Base-by-base conservation (phyloP, 352 stramenopile species). In the Thalassiosira mediterranea region DNA sequence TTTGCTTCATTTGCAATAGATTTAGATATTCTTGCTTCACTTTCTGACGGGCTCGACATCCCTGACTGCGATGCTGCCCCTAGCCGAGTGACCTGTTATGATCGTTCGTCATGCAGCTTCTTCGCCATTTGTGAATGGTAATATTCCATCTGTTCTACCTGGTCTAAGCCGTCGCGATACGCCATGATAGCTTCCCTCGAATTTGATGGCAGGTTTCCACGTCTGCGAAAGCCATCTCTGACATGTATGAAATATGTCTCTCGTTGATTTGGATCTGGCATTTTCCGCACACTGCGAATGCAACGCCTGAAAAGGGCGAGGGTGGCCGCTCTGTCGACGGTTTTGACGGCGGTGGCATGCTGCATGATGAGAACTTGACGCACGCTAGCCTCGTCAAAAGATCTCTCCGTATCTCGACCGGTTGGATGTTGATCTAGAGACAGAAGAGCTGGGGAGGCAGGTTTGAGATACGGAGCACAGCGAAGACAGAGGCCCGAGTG, bases 91-190 rank as follows among this genome's bases (percentile, higher is more conserved):
- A 26, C 15, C 37, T 44, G 37, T 44, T 44, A 8, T 44, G 46
- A 54, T 8, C 5, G 7, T 23, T 63, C 23, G 26, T 57, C 25
- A 38, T 51, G 19, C 29, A 62, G 34, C 19, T 79, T 79, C 23
- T 29, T 37, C 46, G 64, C 60, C 34, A 54, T 54, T 56, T 79
- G 72, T 53, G 38, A 32, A 25, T 85, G 76, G 51, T 81, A 85
- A 29, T 81, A 85, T 28, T 85, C 65, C 76, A 85, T 85, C 26
- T 73, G 52, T 59, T 77, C 61, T 0, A 85, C 58, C 51, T 85
- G 76, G 13, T 85, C 76, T 23, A 69, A 19, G 19, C 63, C 76
- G 64, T 81, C 64, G 28, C 40, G 13, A 48, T 68, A 78, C 1
- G 76, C 76, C 5, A 67, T 4, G n/a, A 60, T n/a, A 15, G 76